phyloP scores from a whole-genome alignment of 495 filamentous ascomycete species.

The Achaetomiella virescens region DNA sequence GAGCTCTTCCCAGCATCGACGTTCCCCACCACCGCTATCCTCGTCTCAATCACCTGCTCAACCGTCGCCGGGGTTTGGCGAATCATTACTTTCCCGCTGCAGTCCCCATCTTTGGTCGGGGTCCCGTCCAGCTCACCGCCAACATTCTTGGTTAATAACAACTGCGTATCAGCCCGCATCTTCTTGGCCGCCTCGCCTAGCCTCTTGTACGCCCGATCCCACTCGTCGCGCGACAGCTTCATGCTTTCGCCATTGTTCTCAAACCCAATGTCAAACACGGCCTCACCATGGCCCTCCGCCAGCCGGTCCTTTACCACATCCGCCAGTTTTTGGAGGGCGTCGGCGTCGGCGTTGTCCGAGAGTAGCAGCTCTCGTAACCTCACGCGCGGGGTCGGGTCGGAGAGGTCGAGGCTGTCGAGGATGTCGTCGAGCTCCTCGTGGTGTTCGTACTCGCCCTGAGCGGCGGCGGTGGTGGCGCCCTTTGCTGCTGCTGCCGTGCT shows the following conservation, averaged over 20 bases:
- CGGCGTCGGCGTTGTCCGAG: constrained; percentile 51
- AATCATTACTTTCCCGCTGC: constrained; percentile 77
- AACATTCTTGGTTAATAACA: constrained; percentile 83
- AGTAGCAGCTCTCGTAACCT: constrained; percentile 74
- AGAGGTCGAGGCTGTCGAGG: constrained; percentile 76
- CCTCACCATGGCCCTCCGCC: constrained; percentile 83
- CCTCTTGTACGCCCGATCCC: constrained; percentile 65
- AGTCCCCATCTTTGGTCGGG: constrained; percentile 63
- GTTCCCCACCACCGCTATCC: constrained; percentile 95
- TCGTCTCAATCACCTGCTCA: constrained; percentile 89
- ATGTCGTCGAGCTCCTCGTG: constrained; percentile 89
- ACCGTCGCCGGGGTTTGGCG: constrained; percentile 64
- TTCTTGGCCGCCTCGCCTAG: constrained; percentile 60
- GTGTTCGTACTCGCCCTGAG: constrained; percentile 43
- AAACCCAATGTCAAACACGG: constrained; percentile 84
- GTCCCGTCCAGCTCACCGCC: constrained; percentile 67
- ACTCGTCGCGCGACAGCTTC: constrained; percentile 71
- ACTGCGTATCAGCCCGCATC: constrained; percentile 63
- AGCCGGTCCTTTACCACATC: constrained; percentile 63
- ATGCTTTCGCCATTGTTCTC: constrained; percentile 93
- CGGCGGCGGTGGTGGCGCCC: background rate
- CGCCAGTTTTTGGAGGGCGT: constrained; percentile 48
- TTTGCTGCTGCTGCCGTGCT: constrained; percentile 49
- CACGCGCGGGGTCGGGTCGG: constrained; percentile 62
- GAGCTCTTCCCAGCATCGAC: constrained; percentile 97